Percentiles rank a stretch among this genome's conserved stretches.
phyloP scores from a whole-genome alignment of 2,329 filamentous ascomycete species.

The Botrytis deweyae region DNA sequence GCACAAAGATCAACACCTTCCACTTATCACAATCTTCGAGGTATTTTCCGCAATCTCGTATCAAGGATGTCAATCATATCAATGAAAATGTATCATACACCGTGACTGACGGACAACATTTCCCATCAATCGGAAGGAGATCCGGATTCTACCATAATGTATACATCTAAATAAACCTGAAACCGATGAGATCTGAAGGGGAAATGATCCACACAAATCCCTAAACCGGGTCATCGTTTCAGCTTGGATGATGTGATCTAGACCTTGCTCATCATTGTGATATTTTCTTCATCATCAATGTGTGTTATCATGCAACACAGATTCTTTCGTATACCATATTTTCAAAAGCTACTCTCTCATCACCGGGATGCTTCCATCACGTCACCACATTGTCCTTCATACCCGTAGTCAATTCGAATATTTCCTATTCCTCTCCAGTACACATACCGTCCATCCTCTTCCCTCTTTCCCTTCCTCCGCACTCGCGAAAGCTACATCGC shows the following conservation, averaged over 20 bases:
- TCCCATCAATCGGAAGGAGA: neutral
- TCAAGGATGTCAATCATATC: neutral
- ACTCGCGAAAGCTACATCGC: neutral
- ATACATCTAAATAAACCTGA: neutral
- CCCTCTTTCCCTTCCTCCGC: neutral
- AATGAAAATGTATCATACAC: too few species aligned
- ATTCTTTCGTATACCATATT: neutral
- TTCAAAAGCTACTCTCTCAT: neutral
- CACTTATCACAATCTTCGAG: neutral
- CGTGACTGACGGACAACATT: neutral
- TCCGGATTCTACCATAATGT: neutral
- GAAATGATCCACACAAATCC: neutral
- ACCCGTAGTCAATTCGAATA: neutral
- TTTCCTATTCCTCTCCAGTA: neutral
- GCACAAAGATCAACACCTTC: neutral
- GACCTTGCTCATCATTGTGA: neutral
- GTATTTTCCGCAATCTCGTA: neutral
- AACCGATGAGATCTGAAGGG: neutral
- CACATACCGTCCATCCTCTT: neutral
- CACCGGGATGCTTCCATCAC: neutral
- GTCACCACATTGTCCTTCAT: neutral
- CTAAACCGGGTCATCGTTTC: neutral
- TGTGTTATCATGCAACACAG: neutral
- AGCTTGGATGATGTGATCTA: neutral
- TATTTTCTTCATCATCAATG: neutral